Base-by-base conservation (phyloP, 257 asterid genomes). In the Petunia secreta region DNA sequence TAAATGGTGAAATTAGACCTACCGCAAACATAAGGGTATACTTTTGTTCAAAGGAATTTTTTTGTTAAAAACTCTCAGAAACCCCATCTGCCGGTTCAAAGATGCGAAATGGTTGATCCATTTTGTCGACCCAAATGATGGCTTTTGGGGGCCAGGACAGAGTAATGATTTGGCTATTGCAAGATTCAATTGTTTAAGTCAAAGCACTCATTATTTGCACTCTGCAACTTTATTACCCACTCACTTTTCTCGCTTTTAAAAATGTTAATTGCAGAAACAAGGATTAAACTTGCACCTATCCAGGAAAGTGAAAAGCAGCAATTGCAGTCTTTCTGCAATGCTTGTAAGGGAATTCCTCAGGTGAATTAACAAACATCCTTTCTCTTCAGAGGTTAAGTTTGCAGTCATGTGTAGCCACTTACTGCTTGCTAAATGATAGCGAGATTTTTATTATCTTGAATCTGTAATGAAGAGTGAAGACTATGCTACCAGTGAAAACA, bases 331-430 rank as follows among this genome's bases (percentile, higher is more conserved):
- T 94, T 93, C 83, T 93, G 97, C 86, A 88, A 88, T 89, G 99
- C 99, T 14, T 95, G 99, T 91, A 95, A 92, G 89, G 99, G 99
- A 81, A 91, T 95, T 86, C 97, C 98, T 80, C 99, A 95, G 99
- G 99, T 95, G 46, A 76, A 79, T n/a, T 63, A 67, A 34, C 64
- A 65, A 38, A 63, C 82, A 62, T 48, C 75, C 36, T 73, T 11
- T 50, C 78, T 50, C 63, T 34, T 73, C 78, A 36, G 5, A 50
- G 13, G 78, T 41, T 73, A 73, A 34, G 34, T 73, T 50, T 73
- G 78, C 59, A 73, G 36, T 73, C 46, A 50, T 71, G 62, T 4
- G 13, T 73, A 50, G 36, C 62, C 11, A 6, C 62, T 50, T 73
- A 3, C 14, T 46, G 10, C 62, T 73, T 50, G 41, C 46, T 34